A percentile compares a stretch with the other conserved stretches of the same genome.
phyloP scores from a whole-genome alignment of 2,329 filamentous ascomycete genomes.

The Cordyceps tenuipes region DNA sequence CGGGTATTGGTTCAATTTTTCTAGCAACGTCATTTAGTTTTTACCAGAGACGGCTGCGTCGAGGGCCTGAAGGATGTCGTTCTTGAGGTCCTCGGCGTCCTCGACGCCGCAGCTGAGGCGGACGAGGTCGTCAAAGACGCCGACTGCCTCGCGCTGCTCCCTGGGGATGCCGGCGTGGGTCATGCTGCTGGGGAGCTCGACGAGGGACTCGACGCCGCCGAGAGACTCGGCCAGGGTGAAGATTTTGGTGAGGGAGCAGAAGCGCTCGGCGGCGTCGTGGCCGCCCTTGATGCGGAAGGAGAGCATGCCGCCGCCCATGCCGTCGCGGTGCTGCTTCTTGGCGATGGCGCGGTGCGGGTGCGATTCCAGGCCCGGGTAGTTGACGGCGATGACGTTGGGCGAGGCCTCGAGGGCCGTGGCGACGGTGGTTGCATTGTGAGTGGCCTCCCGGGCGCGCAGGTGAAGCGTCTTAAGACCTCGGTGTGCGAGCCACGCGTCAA shows the following conservation, averaged over 20 bases:
- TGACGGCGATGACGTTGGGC: slow-evolving; percentile 77
- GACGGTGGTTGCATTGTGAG: slow-evolving; percentile 69
- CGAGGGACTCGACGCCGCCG: slow-evolving; percentile 84
- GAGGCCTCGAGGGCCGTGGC: slow-evolving; percentile 71
- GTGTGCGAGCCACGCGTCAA: slow-evolving; percentile 97
- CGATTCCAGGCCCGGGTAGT: slow-evolving; percentile 86
- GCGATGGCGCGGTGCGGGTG: slow-evolving; percentile 83
- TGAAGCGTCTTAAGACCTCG: slow-evolving; percentile 95
- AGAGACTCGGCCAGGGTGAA: slow-evolving; percentile 91
- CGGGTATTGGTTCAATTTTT: too few relatives aligned
- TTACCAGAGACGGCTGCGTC: slow-evolving; percentile 54
- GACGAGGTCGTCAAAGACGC: slow-evolving; percentile 91
- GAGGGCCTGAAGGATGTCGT: slow-evolving; percentile 75
- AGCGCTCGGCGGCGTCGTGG: slow-evolving; percentile 74
- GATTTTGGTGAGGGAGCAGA: slow-evolving; percentile 82
- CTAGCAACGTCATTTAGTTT: not conserved
- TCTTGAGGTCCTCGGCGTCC: slow-evolving; percentile 74
- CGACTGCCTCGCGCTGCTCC: slow-evolving; percentile 83
- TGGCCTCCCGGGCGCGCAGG: slow-evolving; percentile 79
- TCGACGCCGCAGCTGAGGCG: slow-evolving; percentile 91
- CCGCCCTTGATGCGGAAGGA: slow-evolving; percentile 91
- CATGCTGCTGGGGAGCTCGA: slow-evolving; percentile 92
- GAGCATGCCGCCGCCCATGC: slow-evolving; percentile 94
- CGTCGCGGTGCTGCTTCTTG: slow-evolving; percentile 83
- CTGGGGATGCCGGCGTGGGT: slow-evolving; percentile 92